phyloP scores from a whole-genome alignment of 768 basidiomycete species.

The Infundibulicybe gibba region DNA sequence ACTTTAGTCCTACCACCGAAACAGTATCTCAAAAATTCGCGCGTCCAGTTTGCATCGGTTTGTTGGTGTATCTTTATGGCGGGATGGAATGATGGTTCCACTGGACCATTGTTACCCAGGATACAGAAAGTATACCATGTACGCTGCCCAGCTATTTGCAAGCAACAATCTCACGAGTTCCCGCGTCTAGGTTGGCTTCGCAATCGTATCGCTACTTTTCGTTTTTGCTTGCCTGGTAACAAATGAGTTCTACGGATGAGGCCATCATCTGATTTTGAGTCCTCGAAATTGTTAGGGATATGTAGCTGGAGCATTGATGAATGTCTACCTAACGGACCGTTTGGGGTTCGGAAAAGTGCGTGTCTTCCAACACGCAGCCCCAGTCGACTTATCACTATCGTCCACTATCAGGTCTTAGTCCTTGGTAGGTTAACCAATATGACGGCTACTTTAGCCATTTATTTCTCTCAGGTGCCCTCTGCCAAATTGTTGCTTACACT shows the following conservation, averaged over 20 bases:
- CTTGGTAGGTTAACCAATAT: conserved; percentile 9
- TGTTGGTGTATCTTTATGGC: conserved; percentile 42
- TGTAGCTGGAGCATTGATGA: conserved; percentile 31
- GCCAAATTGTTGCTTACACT: conserved; percentile 49
- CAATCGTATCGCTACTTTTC: conserved; percentile 53
- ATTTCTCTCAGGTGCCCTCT: conserved; percentile 37
- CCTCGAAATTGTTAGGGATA: conserved; percentile 36
- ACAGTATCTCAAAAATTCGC: background rate
- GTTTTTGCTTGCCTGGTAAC: conserved; percentile 24
- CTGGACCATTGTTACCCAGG: conserved; percentile 58
- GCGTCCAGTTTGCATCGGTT: conserved; percentile 38
- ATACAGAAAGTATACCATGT: conserved; percentile 44
- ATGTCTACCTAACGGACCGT: conserved; percentile 31
- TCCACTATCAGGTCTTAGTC: conserved; percentile 13
- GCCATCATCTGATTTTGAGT: background rate
- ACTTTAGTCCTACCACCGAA: background rate
- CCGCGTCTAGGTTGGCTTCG: conserved; percentile 36
- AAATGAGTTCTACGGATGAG: conserved; percentile 1
- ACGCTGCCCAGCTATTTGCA: conserved; percentile 35
- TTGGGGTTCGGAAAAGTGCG: conserved; percentile 40
- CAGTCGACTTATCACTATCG: background rate
- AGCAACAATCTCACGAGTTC: background rate
- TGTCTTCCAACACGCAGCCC: conserved; percentile 1
- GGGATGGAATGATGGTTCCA: conserved; percentile 62
- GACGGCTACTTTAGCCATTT: background rate